These are phyloP conservation scores for Aspergillus hancockii DNA, from an alignment of 495 filamentous ascomycete genomes.

Conservation along the genomic window DNA sequence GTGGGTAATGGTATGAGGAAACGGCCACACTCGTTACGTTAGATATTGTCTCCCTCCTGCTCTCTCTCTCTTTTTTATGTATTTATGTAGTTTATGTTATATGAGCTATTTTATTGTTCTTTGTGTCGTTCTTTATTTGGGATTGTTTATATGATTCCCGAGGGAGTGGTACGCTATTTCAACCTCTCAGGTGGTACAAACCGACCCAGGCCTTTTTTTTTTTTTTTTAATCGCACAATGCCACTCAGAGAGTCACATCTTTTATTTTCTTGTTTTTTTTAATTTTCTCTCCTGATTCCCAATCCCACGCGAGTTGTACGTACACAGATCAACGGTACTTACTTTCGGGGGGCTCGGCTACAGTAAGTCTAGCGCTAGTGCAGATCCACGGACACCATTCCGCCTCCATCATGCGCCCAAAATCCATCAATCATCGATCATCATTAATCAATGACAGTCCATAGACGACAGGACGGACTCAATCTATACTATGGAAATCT, in stretches of 20 bases:
- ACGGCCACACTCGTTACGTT: constrained; percentile 1
- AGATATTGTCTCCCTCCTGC: too few species aligned
- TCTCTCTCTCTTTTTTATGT: constrained; percentile 6
- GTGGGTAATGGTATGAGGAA: background rate
- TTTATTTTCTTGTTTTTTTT: too few species aligned
- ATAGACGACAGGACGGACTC: too few species aligned
- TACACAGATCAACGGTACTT: constrained; percentile 18
- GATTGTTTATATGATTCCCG: constrained; percentile 1
- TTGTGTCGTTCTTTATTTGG: constrained; percentile 1
- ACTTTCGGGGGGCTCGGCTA: constrained; percentile 24
- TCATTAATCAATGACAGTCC: constrained; percentile 31
- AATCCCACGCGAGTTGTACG: constrained; percentile 10
- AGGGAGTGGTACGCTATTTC: background rate
- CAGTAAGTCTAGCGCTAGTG: constrained; percentile 28
- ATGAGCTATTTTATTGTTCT: too few species aligned
- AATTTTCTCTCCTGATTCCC: background rate
- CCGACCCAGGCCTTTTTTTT: too few species aligned
- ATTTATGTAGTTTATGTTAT: too few species aligned
- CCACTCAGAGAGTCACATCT: too few species aligned
- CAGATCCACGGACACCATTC: constrained; percentile 31
- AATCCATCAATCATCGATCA: constrained; percentile 32
- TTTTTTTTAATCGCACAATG: too few species aligned
- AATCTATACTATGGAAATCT: constrained; percentile 23
- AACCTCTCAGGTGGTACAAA: background rate
- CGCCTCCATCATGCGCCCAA: constrained; percentile 22